These are phyloP conservation scores for Fusarium chaquense DNA, from an alignment of 2,329 filamentous ascomycete genomes.

Conservation along the genomic window DNA sequence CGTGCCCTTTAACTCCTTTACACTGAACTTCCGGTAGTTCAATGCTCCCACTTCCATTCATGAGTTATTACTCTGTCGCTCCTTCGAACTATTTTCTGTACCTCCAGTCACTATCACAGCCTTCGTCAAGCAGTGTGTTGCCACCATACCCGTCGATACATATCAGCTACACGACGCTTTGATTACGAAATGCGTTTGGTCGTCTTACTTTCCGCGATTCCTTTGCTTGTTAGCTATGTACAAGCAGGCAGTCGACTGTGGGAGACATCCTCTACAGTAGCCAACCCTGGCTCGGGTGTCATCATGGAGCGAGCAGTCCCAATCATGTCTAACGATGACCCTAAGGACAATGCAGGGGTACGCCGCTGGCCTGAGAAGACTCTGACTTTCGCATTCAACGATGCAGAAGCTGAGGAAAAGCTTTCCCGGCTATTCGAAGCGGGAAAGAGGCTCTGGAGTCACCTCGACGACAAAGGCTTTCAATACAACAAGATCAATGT, in stretches of 20 bases:
- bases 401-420: not conserved
- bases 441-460: not conserved
- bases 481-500: not conserved
- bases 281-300: fast-evolving
- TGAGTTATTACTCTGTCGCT: too few relatives aligned
- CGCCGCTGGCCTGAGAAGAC: not conserved
- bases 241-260: not conserved
- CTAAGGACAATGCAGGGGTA: not conserved
- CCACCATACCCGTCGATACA: too few relatives aligned
- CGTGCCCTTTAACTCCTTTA: too few relatives aligned
- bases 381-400: not conserved
- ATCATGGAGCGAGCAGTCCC: not conserved
- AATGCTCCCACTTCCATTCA: too few relatives aligned
- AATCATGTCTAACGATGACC: not conserved
- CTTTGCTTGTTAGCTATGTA: not conserved
- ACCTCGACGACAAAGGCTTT: not conserved
- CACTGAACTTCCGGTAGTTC: too few relatives aligned
- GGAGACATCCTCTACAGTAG: not conserved
- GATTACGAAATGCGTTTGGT: not conserved
- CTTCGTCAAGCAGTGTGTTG: not conserved
- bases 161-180: not conserved
- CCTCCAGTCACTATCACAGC: too few relatives aligned
- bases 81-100: too few relatives aligned
- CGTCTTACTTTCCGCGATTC: not conserved
- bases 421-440: not conserved